Evolutionary conservation across 805 yeast species (phyloP), one percentile per base, ranked within the genome.

Genomic region (Ogataea philodendri): DNA sequence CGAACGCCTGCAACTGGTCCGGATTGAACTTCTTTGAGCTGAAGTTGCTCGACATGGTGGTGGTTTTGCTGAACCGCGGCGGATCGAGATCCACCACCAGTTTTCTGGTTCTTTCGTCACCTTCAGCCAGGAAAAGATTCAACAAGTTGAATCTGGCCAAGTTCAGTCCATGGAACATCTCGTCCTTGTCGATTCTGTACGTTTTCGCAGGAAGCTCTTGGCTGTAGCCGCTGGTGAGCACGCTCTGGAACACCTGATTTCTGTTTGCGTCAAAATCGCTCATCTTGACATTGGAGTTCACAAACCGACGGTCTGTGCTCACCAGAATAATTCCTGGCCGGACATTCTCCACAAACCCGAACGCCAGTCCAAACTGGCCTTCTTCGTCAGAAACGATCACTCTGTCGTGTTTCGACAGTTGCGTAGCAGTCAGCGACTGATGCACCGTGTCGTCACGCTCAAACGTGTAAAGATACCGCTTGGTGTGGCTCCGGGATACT

Each of bases 111-210:
- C 51, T 62, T 10, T 44, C 51, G 40, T 76, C 81, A n/a, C 60
- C 63, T 3, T 57, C 63, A 1, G 68, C 56, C 21, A 76, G 50
- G 49, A 90, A 80, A 28, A 90, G 56, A 42, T 83, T 79, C 39
- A 88, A 56, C 4, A 93, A 44, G 52, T 90, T 93, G 57, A 63
- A 84, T 28, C 96, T 65, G 0, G 96, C 88, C 21, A 81, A 52
- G 0, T 86, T 75, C 68, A 89, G 69, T 0, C 89, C 88, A 46
- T 75, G 78, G 37, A 76, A 81, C 61, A 79, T 72, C 30, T 81
- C 88, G 59, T 88, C 94, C 52, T 76, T 79, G 55, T 90, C 97
- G 16, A 89, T 67, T 37, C 97, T 66, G 46, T 74, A 87, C 16
- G 39, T 59, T 10, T 42, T 51, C 7, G 31, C 31, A 17, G 22